These are phyloP conservation scores for Hymenotorrendiella dingleyae DNA, from an alignment of 2,329 filamentous ascomycete species.

Conservation along the genomic window DNA sequence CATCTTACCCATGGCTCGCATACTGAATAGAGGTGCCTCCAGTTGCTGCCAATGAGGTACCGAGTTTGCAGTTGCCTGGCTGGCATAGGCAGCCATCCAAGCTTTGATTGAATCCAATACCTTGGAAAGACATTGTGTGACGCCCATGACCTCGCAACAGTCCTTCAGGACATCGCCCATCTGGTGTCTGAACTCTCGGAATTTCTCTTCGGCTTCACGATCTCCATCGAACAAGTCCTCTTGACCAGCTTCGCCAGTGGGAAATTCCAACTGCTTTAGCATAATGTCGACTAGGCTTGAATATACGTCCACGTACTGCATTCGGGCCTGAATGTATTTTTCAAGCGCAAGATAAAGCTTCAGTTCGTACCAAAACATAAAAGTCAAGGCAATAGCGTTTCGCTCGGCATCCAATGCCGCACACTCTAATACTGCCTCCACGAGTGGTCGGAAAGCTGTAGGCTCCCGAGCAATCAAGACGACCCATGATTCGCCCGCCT, in stretches of 20 bases:
- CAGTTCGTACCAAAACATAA: conserved; percentile 96
- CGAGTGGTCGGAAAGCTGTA: conserved; percentile 71
- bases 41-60: conserved; percentile 96
- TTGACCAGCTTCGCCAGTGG: conserved; percentile 51
- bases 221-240: conserved; percentile 89
- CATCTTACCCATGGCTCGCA: conserved; percentile 95
- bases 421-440: conserved; percentile 89
- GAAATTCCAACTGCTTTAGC: conserved; percentile 84
- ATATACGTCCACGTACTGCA: conserved; percentile 75
- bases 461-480: conserved; percentile 84
- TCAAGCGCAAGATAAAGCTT: conserved; percentile 94
- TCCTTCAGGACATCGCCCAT: conserved; percentile 99
- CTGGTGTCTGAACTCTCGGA: conserved; percentile 89
- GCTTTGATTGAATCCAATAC: conserved; percentile 78
- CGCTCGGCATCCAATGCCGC: conserved; percentile 80
- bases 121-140: conserved; percentile 85
- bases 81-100: conserved; percentile 80
- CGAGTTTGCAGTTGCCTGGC: conserved; percentile 63
- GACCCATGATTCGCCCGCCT: conserved; percentile 92
- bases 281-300: conserved; percentile 89
- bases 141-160: conserved; percentile 91
- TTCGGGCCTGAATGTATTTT: conserved; percentile 75
- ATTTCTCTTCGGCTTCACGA: conserved; percentile 92
- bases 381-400: conserved; percentile 89
- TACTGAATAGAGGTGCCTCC: conserved; percentile 88